Base-by-base conservation (phyloP, 305 asterid genomes). In the Solanum hybrid region DNA sequence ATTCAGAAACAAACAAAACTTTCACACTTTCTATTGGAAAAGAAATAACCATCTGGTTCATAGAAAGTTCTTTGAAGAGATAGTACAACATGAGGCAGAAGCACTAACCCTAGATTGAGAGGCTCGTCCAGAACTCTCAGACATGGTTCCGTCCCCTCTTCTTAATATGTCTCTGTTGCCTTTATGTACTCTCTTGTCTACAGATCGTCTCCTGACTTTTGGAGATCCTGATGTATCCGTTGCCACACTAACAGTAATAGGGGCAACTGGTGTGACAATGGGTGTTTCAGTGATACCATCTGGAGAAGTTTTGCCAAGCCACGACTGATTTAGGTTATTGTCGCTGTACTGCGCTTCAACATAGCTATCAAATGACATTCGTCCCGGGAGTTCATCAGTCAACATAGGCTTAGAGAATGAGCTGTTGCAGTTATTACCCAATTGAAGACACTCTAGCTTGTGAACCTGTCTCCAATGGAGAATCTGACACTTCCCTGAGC, bases 401-500 rank as follows among this genome's bases (percentile, higher is more conserved):
- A 82, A 79, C 37, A 85, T 66, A 86, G 89, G 90, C 90, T 88
- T 91, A 51, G 89, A 92, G 86, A 92, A 92, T 75, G 92, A 86
- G 90, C 77, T 91, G 36, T 89, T 85, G 78, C 88, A 86, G 89
- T 91, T 93, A 88, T 91, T 92, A 88, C 90, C 97, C 92, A 93
- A 77, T 90, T 91, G 94, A 90, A 89, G 93, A 92, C 99, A 96
- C 94, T 96, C 98, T 56, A 94, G 96, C 92, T 96, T 96, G 96
- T 96, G 98, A 92, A 91, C 93, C 86, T 94, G 95, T 92, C 99
- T 96, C 99, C 99, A 96, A 38, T 96, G 98, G 90, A 92, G 88
- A 88, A 96, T 94, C 94, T 96, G 98, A 89, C 99, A 96, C 93
- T 94, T 93, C 71, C 99, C 99, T 60, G 98, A 96, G 93, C 98